Percentiles rank a stretch among this genome's conserved stretches.
phyloP scores from a whole-genome alignment of 2,329 filamentous ascomycete species.

The Venturia carpophila region DNA sequence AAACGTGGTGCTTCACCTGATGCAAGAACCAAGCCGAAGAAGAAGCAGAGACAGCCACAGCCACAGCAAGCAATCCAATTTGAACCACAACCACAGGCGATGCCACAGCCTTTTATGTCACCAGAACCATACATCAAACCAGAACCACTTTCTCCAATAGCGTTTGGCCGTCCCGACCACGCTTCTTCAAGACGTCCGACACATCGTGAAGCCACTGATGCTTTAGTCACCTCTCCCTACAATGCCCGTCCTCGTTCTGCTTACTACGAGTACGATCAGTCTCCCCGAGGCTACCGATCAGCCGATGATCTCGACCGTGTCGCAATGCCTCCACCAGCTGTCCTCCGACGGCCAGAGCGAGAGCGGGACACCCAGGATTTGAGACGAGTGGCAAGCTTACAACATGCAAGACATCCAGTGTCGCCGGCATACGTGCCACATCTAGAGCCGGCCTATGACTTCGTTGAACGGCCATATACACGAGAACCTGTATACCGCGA shows the following conservation, averaged over 20 bases:
- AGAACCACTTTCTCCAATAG: slow-evolving; percentile 16
- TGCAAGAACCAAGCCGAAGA: neutral
- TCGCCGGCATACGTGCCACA: slow-evolving; percentile 36
- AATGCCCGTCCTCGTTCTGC: slow-evolving; percentile 25
- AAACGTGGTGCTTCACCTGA: slow-evolving; percentile 13
- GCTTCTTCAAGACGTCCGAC: slow-evolving; percentile 11
- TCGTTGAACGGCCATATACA: slow-evolving; percentile 32
- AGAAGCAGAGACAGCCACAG: slow-evolving; percentile 14
- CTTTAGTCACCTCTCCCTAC: slow-evolving; percentile 11
- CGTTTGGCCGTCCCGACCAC: neutral
- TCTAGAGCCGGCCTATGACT: slow-evolving; percentile 31
- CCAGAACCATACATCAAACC: slow-evolving; percentile 17
- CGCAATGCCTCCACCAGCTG: slow-evolving; percentile 32
- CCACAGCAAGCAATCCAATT: neutral
- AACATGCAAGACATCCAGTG: slow-evolving; percentile 38
- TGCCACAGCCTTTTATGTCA: neutral
- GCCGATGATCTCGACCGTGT: slow-evolving; percentile 33
- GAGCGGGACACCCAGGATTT: slow-evolving; percentile 41
- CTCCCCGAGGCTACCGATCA: slow-evolving; percentile 36
- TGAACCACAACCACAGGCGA: neutral
- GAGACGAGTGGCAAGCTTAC: slow-evolving; percentile 41
- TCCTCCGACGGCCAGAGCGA: slow-evolving; percentile 32
- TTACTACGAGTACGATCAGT: slow-evolving; percentile 24
- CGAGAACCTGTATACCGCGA: slow-evolving; percentile 31
- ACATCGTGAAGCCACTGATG: slow-evolving; percentile 5